Evolutionary conservation across 225 moss, liverwort and hornwort species (phyloP).

Genomic region (Physcomitrellopsis africana): DNA sequence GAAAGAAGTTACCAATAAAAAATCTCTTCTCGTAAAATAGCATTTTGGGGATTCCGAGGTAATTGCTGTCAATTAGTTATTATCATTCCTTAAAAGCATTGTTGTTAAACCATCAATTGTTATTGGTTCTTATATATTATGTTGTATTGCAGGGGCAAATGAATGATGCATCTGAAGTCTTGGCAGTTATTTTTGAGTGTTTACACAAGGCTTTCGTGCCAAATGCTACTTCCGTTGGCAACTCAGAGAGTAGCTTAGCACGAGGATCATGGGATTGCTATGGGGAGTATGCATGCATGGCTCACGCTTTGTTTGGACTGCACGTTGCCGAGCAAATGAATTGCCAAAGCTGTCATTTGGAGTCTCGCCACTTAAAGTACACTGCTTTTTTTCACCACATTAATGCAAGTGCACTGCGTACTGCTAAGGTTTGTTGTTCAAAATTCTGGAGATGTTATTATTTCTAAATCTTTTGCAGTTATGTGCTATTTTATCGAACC

Average conservation of each 20-base stretch:
- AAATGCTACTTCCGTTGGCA: slow-evolving; percentile 36
- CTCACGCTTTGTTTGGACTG: slow-evolving; percentile 52
- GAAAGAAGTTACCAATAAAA: background rate
- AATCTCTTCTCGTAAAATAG: background rate
- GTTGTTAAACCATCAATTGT: background rate
- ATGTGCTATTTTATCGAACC: too few relatives aligned
- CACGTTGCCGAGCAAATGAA: slow-evolving; percentile 55
- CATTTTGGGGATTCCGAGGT: background rate
- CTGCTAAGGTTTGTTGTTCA: slow-evolving; percentile 39
- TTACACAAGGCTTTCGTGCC: slow-evolving; percentile 53
- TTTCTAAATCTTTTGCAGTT: too few relatives aligned
- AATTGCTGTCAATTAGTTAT: background rate
- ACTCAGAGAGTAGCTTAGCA: slow-evolving; percentile 43
- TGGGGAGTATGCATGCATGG: slow-evolving; percentile 44
- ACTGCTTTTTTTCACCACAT: slow-evolving; percentile 53
- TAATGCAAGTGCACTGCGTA: slow-evolving; percentile 55
- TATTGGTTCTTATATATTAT: slow-evolving; percentile 4
- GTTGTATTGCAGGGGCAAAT: slow-evolving; percentile 50
- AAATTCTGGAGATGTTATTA: too few relatives aligned
- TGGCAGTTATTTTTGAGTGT: slow-evolving; percentile 54
- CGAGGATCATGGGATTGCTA: slow-evolving; percentile 55
- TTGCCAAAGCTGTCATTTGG: slow-evolving; percentile 47
- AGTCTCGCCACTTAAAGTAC: slow-evolving; percentile 56
- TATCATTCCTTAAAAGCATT: background rate
- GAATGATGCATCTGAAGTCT: slow-evolving; percentile 57